Base-by-base conservation (phyloP, 2,329 filamentous ascomycete genomes). In the Elsinoe necatrix region DNA sequence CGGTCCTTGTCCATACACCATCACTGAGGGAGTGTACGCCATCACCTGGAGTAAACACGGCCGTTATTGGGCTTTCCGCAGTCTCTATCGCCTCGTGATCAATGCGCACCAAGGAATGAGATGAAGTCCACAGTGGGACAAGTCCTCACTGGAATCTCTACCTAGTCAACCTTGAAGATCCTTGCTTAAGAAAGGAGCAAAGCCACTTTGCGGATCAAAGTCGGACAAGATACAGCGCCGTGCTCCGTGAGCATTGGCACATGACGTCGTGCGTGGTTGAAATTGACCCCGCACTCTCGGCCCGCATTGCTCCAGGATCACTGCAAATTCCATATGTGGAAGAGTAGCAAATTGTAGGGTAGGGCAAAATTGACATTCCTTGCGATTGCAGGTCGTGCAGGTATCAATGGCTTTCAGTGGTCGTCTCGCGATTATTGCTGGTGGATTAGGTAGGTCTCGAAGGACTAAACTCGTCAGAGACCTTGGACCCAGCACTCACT, bases 371-470 rank as follows among this genome's bases (percentile, higher is more conserved):
- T 12, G 9, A 7, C 3, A 4, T 37, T 12, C 12, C 14, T 37
- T 37, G 14, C 34, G 14, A 37, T 37, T n/a, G 34, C 34, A 3
- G 14, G 9, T 12, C 3, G 9, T 4, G 29, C 7, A 18, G 14
- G 5, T 3, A 23, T 31, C 27, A 27, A 71, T 73, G 71, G 69
- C 72, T 6, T 68, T 72, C 27, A 61, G 69, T 6, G 66, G 67
- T 55, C 65, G 73, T 55, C 63, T 75, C 14, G 73, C 72, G 1
- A 72, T 75, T 57, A 69, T 75, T 43, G 69, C 71, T 8, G 73
- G 73, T 37, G 73, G 73, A 12, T 62, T 75, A 57, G 73, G 73
- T 73, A 69, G 48, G 63, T 56, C 55, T 25, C 12, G 23, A 52
- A 29, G 11, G 37, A 16, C n/a, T 5, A 45, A 12, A 21, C 16